These are phyloP conservation scores for Sporothrix variecibatus DNA, from an alignment of 2,329 filamentous ascomycete genomes.

Conservation along the genomic window DNA sequence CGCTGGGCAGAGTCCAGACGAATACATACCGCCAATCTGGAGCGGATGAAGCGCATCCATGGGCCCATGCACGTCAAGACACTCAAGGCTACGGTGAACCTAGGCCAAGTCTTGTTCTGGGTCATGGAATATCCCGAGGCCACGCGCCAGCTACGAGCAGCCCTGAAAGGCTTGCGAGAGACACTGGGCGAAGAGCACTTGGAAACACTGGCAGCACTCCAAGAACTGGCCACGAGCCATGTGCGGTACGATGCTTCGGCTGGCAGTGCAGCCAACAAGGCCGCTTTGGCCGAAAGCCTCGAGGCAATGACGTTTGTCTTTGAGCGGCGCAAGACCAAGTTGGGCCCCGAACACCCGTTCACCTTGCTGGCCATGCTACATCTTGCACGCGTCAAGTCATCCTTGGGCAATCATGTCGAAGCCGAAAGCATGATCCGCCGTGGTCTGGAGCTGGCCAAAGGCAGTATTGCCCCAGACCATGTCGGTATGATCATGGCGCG, in stretches of 20 bases:
- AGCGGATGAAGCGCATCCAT: not conserved
- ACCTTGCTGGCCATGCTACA: not conserved
- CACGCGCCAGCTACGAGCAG: not conserved
- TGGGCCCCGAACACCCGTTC: not conserved
- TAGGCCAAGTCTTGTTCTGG: not conserved
- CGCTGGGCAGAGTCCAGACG: not conserved
- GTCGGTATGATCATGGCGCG: not conserved
- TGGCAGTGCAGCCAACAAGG: not conserved
- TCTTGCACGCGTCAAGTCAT: not conserved
- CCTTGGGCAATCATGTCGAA: not conserved
- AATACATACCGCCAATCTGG: not conserved
- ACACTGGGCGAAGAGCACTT: not conserved
- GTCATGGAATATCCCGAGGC: not conserved
- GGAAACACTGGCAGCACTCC: not conserved
- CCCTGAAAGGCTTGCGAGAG: not conserved
- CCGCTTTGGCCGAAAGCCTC: not conserved
- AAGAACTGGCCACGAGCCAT: not conserved
- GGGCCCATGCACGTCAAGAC: not conserved
- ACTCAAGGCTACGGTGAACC: not conserved
- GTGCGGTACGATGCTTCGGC: not conserved
- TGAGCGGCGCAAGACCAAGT: not conserved
- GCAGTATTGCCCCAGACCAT: not conserved
- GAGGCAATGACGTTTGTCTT: not conserved
- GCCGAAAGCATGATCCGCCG: not conserved
- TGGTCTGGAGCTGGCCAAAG: not conserved